Conservation (phyloP, 306 rosid genomes). For the Castanea sativa region DNA sequence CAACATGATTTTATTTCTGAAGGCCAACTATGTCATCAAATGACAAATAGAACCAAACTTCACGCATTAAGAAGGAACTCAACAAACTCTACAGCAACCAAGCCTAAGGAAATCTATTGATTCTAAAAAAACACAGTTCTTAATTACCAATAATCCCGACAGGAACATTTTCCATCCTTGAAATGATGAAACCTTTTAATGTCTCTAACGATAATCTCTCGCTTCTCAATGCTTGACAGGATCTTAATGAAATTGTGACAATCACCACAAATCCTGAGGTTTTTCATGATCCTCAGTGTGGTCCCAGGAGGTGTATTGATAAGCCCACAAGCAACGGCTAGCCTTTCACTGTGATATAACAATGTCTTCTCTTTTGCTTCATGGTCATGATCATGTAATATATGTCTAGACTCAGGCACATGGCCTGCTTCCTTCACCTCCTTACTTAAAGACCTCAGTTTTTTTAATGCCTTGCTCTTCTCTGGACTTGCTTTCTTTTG, state of each 20-base stretch:
- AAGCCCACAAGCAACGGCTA: slow-evolving; percentile 1
- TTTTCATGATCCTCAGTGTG: slow-evolving; percentile 4
- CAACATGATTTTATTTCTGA: too few species aligned
- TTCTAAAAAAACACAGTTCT: not conserved
- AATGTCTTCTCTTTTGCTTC: slow-evolving; percentile 9
- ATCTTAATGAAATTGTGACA: not conserved
- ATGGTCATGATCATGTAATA: not conserved
- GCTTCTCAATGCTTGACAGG: not conserved
- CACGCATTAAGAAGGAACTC: too few species aligned
- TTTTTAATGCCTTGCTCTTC: not conserved
- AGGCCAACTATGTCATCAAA: too few species aligned
- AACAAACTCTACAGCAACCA: too few species aligned
- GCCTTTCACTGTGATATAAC: slow-evolving; percentile 18
- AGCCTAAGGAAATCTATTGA: too few species aligned
- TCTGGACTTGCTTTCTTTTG: not conserved
- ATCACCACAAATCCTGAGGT: not conserved
- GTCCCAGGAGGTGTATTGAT: slow-evolving; percentile 2
- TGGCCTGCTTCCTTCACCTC: not conserved
- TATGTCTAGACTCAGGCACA: not conserved
- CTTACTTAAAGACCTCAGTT: not conserved
- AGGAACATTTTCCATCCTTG: slow-evolving; percentile 12
- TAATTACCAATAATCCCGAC: not conserved
- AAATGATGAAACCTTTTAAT: slow-evolving; percentile 13
- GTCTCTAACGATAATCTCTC: slow-evolving; percentile 1
- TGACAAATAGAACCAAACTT: too few species aligned